Evolutionary conservation across 2,329 filamentous ascomycete genomes (phyloP).

Genomic region (Hansfordia pulvinata): DNA sequence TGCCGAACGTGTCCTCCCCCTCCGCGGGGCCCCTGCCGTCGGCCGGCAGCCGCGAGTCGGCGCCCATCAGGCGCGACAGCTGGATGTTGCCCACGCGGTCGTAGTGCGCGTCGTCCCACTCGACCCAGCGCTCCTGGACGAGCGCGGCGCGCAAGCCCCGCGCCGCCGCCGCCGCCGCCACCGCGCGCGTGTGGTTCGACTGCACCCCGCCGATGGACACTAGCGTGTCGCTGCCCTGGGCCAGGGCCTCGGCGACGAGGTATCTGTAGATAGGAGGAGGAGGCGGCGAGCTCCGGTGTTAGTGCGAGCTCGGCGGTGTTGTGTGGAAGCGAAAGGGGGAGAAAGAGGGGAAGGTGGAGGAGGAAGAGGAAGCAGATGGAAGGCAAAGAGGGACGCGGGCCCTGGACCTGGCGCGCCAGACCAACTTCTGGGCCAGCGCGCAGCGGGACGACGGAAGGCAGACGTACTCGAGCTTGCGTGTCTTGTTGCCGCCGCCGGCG

Average conservation of each 20-base stretch:
- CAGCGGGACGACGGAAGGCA: no score
- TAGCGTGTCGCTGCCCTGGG: slow-evolving; percentile 43
- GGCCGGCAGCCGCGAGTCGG: slow-evolving; percentile 45
- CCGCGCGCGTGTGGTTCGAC: slow-evolving; percentile 57
- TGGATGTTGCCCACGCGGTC: slow-evolving; percentile 59
- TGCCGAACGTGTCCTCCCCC: no score
- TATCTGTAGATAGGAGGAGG: slow-evolving; percentile 29
- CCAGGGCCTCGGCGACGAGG: slow-evolving; percentile 47
- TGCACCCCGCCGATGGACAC: slow-evolving; percentile 56
- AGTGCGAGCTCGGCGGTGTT: no score
- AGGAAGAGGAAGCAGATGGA: not conserved
- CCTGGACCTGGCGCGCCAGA: no score
- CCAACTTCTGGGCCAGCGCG: no score
- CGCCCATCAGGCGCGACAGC: slow-evolving; percentile 53
- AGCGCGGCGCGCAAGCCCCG: slow-evolving; percentile 41
- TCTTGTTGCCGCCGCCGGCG: slow-evolving; percentile 58
- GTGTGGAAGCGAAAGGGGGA: no score
- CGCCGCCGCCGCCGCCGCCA: slow-evolving; percentile 46
- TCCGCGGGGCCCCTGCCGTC: no score
- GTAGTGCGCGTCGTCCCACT: slow-evolving; percentile 45
- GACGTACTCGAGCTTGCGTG: slow-evolving; percentile 48
- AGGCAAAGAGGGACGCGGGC: no score
- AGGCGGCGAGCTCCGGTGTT: not conserved
- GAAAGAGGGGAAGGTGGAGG: no score
- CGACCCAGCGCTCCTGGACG: slow-evolving; percentile 58